Evolutionary conservation across 805 yeast species (phyloP).

Genomic region (Candida hungchunana): DNA sequence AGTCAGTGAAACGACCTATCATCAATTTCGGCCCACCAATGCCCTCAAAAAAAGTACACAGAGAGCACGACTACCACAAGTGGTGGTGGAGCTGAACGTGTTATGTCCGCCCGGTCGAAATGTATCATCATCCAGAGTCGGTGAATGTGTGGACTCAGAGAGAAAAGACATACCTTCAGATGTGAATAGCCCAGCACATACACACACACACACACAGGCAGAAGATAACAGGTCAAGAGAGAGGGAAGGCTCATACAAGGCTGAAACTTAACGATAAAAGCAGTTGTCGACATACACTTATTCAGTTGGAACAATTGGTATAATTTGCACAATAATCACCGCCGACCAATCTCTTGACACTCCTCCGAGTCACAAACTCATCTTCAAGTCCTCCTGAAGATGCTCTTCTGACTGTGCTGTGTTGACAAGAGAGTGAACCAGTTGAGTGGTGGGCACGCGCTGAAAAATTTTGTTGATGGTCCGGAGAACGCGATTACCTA

Average conservation of each 20-base stretch:
- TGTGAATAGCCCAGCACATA: too few relatives aligned
- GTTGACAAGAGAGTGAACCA: too few relatives aligned
- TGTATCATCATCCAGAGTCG: slow-evolving; percentile 20
- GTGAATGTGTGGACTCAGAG: neutral
- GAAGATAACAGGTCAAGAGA: too few relatives aligned
- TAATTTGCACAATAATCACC: slow-evolving; percentile 20
- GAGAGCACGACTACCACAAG: slow-evolving; percentile 40
- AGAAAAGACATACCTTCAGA: too few relatives aligned
- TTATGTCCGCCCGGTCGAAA: slow-evolving; percentile 53
- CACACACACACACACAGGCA: too few relatives aligned
- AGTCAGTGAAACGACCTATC: slow-evolving; percentile 34
- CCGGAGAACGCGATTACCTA: too few relatives aligned
- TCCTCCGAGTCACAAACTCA: too few relatives aligned
- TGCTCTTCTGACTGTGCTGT: too few relatives aligned
- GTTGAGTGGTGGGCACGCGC: too few relatives aligned
- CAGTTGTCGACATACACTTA: slow-evolving; percentile 22
- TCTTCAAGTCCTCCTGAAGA: too few relatives aligned
- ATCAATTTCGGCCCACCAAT: slow-evolving; percentile 46
- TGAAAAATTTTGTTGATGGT: too few relatives aligned
- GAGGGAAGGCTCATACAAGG: slow-evolving; percentile 21
- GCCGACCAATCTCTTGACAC: too few relatives aligned
- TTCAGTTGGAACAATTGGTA: slow-evolving; percentile 25
- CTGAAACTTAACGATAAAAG: slow-evolving; percentile 23
- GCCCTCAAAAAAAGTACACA: slow-evolving; percentile 46
- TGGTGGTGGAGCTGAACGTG: slow-evolving; percentile 29